Base-by-base conservation (phyloP, 768 basidiomycete genomes). In the Xerocomus potaroensis region DNA sequence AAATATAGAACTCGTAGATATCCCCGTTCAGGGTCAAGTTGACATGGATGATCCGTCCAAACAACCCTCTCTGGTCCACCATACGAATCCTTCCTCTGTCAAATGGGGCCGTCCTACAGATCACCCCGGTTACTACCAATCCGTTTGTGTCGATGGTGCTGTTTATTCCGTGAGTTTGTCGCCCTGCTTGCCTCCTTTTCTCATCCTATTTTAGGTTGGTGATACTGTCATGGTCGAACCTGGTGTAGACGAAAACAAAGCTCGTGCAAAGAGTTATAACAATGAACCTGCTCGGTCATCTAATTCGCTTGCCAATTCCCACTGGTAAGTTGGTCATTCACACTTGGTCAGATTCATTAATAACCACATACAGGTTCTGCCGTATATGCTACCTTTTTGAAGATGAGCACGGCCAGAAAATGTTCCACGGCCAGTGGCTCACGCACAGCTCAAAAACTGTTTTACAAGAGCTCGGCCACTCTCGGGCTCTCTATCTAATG, bases 391-490 rank as follows among this genome's bases (percentile, higher is more conserved):
- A 81, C 53, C 76, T 89, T 47, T 83, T 75, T 49, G 76, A 82
- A 43, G 61, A 68, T 5, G 27, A 40, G 19, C 45, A 58, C 8
- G 64, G 54, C 9, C 54, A 54, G 43, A 81, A 80, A 57, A 74
- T 70, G 66, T 81, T 84, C 45, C 87, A 89, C 61, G 84, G 75
- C 1, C 82, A 84, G 46, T 89, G 87, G 87, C 72, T 79, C 47
- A 66, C 70, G 8, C 87, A 86, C 66, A 78, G 74, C 11, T 71
- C 73, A 16, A 79, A 82, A 53, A 87, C 83, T 0, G 53, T 84
- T 9, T 67, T 87, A 1, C 81, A 86, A 53, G 80, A 89, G 54
- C 73, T 76, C 0, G 73, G 84, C 0, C 84, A 89, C 46, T 72
- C 84, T 0, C 75, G 77, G 48, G 72, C 76, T 0, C 67, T 88